Conservation (phyloP, 345 rosid species). For the Ceriops tagal region DNA sequence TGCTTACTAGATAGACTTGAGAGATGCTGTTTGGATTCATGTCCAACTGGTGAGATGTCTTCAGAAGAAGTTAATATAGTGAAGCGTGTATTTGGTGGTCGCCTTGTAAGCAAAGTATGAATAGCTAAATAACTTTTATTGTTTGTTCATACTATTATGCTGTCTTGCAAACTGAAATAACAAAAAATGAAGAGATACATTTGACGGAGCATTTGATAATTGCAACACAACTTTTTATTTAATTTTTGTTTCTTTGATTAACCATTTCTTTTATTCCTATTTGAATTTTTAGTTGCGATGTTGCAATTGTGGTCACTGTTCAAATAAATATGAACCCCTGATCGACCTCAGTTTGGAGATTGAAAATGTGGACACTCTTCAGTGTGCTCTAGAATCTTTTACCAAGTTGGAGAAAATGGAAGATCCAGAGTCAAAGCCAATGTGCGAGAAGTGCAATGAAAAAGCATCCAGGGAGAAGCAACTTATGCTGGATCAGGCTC, state of each 20-base stretch:
- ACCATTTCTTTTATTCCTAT: neutral
- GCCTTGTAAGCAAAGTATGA: conserved; percentile 64
- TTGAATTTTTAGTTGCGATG: conserved; percentile 52
- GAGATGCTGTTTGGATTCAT: conserved; percentile 46
- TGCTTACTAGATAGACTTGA: conserved; percentile 70
- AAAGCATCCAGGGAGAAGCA: conserved; percentile 71
- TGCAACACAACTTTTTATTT: neutral
- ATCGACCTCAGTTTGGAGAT: conserved; percentile 79
- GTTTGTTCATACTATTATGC: neutral
- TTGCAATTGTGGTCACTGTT: conserved; percentile 58
- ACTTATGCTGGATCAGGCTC: conserved; percentile 63
- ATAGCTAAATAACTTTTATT: neutral
- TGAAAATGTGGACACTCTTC: conserved; percentile 51
- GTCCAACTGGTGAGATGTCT: conserved; percentile 15
- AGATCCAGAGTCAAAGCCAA: conserved; percentile 47
- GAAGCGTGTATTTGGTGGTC: conserved; percentile 61
- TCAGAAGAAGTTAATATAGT: conserved; percentile 44
- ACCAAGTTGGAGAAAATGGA: conserved; percentile 76
- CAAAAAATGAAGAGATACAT: neutral
- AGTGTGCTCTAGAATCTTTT: conserved; percentile 62
- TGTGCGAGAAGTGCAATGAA: conserved; percentile 66
- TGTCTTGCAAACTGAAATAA: neutral
- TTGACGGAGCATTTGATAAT: too few species aligned
- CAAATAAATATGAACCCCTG: conserved; percentile 57
- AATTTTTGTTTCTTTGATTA: neutral